Evolutionary conservation across 345 rosid genomes (phyloP).

Genomic region (Triadica sebifera): DNA sequence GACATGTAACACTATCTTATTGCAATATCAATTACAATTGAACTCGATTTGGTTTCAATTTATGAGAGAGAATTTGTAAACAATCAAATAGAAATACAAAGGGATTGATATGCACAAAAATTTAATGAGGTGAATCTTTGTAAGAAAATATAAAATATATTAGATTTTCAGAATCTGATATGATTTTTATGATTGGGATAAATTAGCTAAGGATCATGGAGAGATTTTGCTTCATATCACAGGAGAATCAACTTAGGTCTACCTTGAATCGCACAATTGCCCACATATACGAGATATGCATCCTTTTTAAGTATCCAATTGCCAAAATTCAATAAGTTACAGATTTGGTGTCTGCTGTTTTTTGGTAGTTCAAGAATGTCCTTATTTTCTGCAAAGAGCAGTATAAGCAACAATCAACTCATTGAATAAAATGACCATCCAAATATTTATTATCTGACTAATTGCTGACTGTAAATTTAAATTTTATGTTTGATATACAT

Average conservation of each 20-base stretch:
- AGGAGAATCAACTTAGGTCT: constrained; percentile 26
- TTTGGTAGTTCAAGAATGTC: no score
- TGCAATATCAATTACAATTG: not conserved
- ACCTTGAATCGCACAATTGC: constrained; percentile 28
- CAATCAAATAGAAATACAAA: not conserved
- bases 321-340: not conserved
- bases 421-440: no score
- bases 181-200: not conserved
- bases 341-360: constrained; percentile 17
- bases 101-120: not conserved
- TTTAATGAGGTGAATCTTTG: not conserved
- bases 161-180: constrained; percentile 4
- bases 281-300: constrained; percentile 39
- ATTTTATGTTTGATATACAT: no score
- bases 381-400: not conserved
- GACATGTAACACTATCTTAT: not conserved
- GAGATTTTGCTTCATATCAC: constrained; percentile 35
- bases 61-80: not conserved
- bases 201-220: no score
- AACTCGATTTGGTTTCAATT: not conserved
- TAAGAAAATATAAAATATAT: not conserved
- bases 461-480: no score
- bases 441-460: no score
- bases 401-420: no score
- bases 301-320: constrained; percentile 11